These are phyloP conservation scores for Phaeosphaeria sp. DNA, from an alignment of 2,329 filamentous ascomycete genomes.

Conservation along the genomic window DNA sequence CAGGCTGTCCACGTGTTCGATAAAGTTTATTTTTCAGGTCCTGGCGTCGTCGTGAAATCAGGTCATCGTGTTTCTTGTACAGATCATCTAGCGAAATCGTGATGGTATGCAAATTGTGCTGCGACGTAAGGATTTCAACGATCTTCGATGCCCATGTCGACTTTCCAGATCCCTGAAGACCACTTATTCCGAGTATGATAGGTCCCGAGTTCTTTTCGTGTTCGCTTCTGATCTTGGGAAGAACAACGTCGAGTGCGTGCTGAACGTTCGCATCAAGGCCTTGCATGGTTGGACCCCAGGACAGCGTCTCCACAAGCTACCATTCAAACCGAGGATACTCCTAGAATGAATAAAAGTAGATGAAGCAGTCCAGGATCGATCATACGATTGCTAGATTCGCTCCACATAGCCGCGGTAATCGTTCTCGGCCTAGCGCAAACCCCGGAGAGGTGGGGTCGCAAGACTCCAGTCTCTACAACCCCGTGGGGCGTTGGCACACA, in stretches of 20 bases:
- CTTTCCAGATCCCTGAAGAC: conserved; percentile 91
- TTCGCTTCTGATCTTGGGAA: conserved; percentile 33
- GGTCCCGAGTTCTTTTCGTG: conserved; percentile 58
- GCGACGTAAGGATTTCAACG: conserved; percentile 31
- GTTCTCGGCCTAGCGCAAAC: not conserved
- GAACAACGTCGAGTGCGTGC: conserved; percentile 31
- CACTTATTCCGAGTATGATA: conserved; percentile 87
- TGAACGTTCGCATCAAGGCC: conserved; percentile 37
- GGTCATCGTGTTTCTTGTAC: conserved; percentile 76
- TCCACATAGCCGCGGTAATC: not conserved
- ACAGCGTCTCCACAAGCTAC: too few relatives aligned
- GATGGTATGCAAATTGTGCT: conserved; percentile 34
- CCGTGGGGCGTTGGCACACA: not conserved
- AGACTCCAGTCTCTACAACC: too few relatives aligned
- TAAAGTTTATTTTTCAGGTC: conserved; percentile 77
- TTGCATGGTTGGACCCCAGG: conserved; percentile 33
- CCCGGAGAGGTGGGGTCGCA: not conserved
- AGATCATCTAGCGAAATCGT: conserved; percentile 74
- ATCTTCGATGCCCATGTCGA: conserved; percentile 73
- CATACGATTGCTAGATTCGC: not conserved
- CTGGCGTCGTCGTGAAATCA: conserved; percentile 67
- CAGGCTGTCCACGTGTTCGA: conserved; percentile 82
- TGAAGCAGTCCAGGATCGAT: not conserved
- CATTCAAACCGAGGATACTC: too few relatives aligned
- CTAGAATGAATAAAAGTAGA: not conserved